phyloP scores from a whole-genome alignment of 225 moss, liverwort and hornwort species.

The Bryum argenteum region DNA sequence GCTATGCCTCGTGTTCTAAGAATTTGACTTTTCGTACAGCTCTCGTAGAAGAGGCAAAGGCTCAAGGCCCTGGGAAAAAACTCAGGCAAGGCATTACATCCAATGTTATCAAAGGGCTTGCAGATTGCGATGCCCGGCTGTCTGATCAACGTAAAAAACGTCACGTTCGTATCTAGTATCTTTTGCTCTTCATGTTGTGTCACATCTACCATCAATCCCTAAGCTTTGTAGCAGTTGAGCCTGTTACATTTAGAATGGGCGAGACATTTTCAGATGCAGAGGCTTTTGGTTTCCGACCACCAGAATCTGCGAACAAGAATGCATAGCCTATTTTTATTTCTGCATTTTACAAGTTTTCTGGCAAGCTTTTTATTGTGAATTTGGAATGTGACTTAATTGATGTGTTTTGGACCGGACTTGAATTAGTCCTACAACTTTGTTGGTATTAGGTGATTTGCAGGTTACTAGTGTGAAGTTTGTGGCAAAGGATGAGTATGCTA shows the following conservation, averaged over 20 bases:
- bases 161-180: conserved; percentile 52
- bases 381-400: not conserved
- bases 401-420: not conserved
- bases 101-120: conserved; percentile 78
- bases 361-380: not conserved
- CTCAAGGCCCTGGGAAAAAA: conserved; percentile 82
- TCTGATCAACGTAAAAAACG: conserved; percentile 89
- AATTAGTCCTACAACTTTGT: too few species aligned
- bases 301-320: too few species aligned
- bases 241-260: not conserved
- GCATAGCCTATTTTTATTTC: too few species aligned
- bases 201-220: not conserved
- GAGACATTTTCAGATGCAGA: too few species aligned
- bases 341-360: too few species aligned
- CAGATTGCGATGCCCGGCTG: conserved; percentile 81
- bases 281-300: too few species aligned
- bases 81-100: conserved; percentile 77
- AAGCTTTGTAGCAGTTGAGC: not conserved
- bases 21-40: conserved; percentile 40
- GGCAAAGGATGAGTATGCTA: conserved; percentile 70
- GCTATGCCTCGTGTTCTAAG: conserved; percentile 14
- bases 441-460: conserved; percentile 40
- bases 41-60: conserved; percentile 63
- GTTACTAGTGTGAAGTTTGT: conserved; percentile 91
- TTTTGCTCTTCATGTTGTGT: not conserved